A percentile compares a stretch with the other conserved stretches of the same genome.
Evolutionary conservation across 768 basidiomycete genomes (phyloP).

Genomic region (Collybiopsis luxurians): DNA sequence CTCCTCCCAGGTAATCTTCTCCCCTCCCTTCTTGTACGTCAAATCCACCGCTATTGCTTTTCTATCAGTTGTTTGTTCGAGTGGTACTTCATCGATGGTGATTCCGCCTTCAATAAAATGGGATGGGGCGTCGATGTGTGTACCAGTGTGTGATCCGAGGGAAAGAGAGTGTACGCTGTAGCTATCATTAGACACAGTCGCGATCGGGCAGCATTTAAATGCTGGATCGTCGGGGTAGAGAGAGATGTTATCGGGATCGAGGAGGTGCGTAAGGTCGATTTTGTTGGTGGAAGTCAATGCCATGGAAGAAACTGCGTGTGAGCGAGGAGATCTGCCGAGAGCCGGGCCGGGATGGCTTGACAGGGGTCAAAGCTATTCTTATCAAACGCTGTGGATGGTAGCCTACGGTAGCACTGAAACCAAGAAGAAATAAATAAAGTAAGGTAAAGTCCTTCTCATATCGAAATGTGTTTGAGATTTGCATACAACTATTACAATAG

Average conservation of each 20-base stretch:
- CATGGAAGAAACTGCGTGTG: no score
- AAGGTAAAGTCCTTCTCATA: no score
- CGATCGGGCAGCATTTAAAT: slow-evolving; percentile 35
- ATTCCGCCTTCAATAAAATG: slow-evolving; percentile 63
- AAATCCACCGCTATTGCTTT: slow-evolving; percentile 58
- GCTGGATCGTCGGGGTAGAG: slow-evolving; percentile 57
- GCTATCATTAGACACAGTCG: slow-evolving; percentile 43
- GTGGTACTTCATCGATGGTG: slow-evolving; percentile 57
- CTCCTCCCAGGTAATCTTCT: slow-evolving; percentile 54
- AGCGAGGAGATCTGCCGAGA: no score
- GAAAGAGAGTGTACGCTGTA: slow-evolving; percentile 51
- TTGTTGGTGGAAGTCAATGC: slow-evolving; percentile 6
- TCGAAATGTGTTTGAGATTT: no score
- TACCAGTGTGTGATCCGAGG: slow-evolving; percentile 71
- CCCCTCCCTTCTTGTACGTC: slow-evolving; percentile 36
- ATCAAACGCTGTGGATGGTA: no score
- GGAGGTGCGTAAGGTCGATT: slow-evolving; percentile 54
- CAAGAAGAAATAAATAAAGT: no score
- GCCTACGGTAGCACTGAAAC: no score
- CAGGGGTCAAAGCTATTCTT: no score
- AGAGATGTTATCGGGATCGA: slow-evolving; percentile 39
- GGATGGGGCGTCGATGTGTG: slow-evolving; percentile 76
- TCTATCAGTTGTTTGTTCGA: slow-evolving; percentile 46
- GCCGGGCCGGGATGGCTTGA: no score
- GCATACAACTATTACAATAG: no score